Conservation (phyloP, 2,329 filamentous ascomycete species). For the Arthroderma uncinatum region DNA sequence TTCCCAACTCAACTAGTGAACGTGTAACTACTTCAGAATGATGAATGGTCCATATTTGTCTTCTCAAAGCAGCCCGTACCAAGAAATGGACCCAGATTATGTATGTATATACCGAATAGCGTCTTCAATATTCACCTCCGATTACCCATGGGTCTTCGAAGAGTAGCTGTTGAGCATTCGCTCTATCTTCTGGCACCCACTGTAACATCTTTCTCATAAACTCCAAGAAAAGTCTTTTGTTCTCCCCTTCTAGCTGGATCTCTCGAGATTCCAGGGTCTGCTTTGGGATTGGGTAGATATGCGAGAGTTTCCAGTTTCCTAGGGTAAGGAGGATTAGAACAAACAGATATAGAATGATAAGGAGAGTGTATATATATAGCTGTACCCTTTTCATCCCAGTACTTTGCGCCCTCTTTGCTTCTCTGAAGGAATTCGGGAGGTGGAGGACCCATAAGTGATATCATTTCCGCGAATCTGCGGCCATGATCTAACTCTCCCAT, state of each 20-base stretch:
- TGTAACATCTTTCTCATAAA: conserved; percentile 24
- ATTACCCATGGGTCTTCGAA: background rate
- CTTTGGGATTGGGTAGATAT: conserved; percentile 10
- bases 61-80: too few species aligned
- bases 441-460: conserved; percentile 6
- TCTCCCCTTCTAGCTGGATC: conserved; percentile 15
- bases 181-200: conserved; percentile 25
- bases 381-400: conserved; percentile 10
- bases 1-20: too few species aligned
- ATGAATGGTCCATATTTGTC: too few species aligned
- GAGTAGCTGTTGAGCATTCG: conserved; percentile 23
- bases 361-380: background rate
- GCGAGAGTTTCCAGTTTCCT: conserved; percentile 8
- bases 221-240: conserved; percentile 24
- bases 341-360: background rate
- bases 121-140: background rate
- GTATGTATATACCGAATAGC: too few species aligned
- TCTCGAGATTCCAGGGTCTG: background rate
- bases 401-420: conserved; percentile 5
- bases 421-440: conserved; percentile 9
- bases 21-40: too few species aligned
- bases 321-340: background rate
- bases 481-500: conserved; percentile 3
- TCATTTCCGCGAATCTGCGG: conserved; percentile 4
- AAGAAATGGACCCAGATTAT: too few species aligned